Evolutionary conservation across 805 yeast species (phyloP), one percentile per base, ranked within the genome.

Genomic region (Zygosaccharomyces bailii): DNA sequence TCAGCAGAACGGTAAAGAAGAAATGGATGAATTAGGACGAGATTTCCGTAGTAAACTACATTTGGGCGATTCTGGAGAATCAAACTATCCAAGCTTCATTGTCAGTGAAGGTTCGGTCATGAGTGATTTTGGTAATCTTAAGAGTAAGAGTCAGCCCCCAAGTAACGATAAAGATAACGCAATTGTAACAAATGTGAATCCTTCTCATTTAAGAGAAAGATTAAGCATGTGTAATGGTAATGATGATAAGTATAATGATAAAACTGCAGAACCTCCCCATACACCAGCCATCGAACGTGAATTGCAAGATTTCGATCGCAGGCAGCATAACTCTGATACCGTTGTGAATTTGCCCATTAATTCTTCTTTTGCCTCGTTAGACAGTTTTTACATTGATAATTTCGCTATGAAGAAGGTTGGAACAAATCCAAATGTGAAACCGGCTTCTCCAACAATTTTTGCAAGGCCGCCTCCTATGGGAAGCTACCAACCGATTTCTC

Each of bases 301-400:
- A 34, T 45, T 60, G 14, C 48, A 49, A 18, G 50, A 49, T 19
- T 59, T 58, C 40, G 61, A 58, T 30, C 42, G 48, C 10, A 52
- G 44, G 33, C 40, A 37, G 31, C 52, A 56, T 14, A 55, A 55
- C 14, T 49, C 56, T 33, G 50, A 53, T 37, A 77, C 83, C n/a
- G 74, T 80, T 30, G 85, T 85, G 32, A 75, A 84, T 4, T 60
- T 84, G 31, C 87, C 87, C 0, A 69, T 82, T 11, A 82, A 79
- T 49, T 86, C 85, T 33, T 82, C 89, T 49, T 84, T 83, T 69
- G 91, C 91, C 1, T 84, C 90, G 0, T 66, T 85, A 57, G 89
- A 82, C 56, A 80, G 89, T 59, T 74, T 77, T 47, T 80, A 82
- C 57, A 75, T 79, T 52, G 84, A 79, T 42, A 76, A 72, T 47